A percentile compares a stretch with the other conserved stretches of the same genome.
These are phyloP conservation scores for Candida maltosa DNA, from an alignment of 805 yeast genomes.

Conservation along the genomic window DNA sequence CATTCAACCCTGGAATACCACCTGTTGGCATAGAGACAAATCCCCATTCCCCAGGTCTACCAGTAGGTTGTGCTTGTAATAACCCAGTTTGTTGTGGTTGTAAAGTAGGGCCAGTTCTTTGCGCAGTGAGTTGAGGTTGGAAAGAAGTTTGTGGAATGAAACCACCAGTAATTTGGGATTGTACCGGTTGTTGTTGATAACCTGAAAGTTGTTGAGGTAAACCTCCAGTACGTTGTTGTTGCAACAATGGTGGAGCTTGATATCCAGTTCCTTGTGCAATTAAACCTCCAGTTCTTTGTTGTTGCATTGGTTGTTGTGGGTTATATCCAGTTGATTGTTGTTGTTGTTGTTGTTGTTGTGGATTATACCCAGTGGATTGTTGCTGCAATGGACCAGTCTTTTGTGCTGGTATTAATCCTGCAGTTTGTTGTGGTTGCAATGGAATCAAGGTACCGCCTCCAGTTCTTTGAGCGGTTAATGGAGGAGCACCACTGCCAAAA, in stretches of 20 bases:
- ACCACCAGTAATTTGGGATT: conserved; percentile 21
- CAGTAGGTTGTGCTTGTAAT: conserved; percentile 54
- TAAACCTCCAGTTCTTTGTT: conserved; percentile 36
- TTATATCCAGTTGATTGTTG: conserved; percentile 6
- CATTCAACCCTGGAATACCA: conserved; percentile 67
- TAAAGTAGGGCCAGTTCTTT: conserved; percentile 18
- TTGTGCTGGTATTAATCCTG: conserved; percentile 53
- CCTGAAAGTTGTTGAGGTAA: conserved; percentile 24
- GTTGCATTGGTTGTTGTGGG: conserved; percentile 24
- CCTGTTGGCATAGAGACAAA: conserved; percentile 67
- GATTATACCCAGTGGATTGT: conserved; percentile 15
- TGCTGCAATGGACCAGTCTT: conserved; percentile 32
- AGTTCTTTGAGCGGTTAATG: conserved; percentile 38
- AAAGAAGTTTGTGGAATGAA: conserved; percentile 25
- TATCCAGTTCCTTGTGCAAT: conserved; percentile 15
- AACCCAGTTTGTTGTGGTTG: conserved; percentile 41
- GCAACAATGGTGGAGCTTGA: conserved; percentile 14
- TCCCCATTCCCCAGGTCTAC: conserved; percentile 80
- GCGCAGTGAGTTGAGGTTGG: conserved; percentile 18
- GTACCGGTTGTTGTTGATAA: conserved; percentile 12
- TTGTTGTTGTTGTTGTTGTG: conserved; percentile 16
- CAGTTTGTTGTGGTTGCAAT: conserved; percentile 67
- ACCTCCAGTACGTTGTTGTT: conserved; percentile 26
- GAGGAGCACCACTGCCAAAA: conserved; percentile 9
- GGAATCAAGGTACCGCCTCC: conserved; percentile 45